These are phyloP conservation scores for Ogataea haglerorum DNA, from an alignment of 805 yeast genomes.

Conservation along the genomic window DNA sequence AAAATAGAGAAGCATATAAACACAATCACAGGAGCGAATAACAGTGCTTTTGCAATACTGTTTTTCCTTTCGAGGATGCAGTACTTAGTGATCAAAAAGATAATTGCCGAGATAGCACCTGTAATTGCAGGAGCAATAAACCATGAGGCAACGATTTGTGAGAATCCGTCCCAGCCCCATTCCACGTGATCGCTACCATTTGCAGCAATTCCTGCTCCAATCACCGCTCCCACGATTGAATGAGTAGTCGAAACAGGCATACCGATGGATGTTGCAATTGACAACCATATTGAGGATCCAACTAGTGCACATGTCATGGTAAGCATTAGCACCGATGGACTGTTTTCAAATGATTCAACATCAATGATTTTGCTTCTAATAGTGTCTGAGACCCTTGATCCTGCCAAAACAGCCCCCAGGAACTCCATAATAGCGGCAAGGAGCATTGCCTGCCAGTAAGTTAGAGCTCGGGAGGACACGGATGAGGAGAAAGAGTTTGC, in stretches of 20 bases:
- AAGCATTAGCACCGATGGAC: constrained; percentile 71
- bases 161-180: constrained; percentile 78
- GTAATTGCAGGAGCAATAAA: constrained; percentile 72
- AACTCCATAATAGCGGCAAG: constrained; percentile 70
- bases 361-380: constrained; percentile 64
- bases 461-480: constrained; percentile 64
- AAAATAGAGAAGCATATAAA: constrained; percentile 57
- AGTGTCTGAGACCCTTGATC: constrained; percentile 71
- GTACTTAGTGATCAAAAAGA: constrained; percentile 59
- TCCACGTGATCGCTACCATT: constrained; percentile 55
- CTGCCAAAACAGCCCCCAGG: constrained; percentile 70
- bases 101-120: constrained; percentile 56
- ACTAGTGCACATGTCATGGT: constrained; percentile 73
- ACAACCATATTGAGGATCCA: constrained; percentile 70
- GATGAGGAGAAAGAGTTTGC: constrained; percentile 78
- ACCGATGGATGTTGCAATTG: constrained; percentile 62
- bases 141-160: constrained; percentile 77
- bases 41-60: constrained; percentile 52
- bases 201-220: constrained; percentile 74
- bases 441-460: constrained; percentile 74
- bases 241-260: constrained; percentile 84
- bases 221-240: constrained; percentile 71
- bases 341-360: constrained; percentile 42
- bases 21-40: constrained; percentile 58
- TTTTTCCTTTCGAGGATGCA: constrained; percentile 58